Conservation (phyloP, 75 land plant species). For the Picea sitchensis region DNA sequence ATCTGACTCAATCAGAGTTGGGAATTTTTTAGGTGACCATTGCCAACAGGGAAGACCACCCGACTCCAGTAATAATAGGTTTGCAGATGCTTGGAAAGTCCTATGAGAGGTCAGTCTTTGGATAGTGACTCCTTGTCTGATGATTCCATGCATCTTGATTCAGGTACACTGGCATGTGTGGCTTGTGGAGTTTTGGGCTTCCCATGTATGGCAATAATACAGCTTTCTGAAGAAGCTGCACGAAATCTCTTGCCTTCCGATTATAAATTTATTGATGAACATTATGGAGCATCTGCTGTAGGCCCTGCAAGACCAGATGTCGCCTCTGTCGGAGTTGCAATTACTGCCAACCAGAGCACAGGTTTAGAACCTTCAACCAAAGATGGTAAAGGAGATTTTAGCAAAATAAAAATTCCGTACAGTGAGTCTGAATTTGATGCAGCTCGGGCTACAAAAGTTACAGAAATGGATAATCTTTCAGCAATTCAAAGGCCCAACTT, state of each 20-base stretch:
- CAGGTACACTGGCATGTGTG: slow-evolving; percentile 80
- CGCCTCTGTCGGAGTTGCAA: neutral
- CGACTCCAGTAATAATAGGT: neutral
- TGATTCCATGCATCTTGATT: slow-evolving; percentile 38
- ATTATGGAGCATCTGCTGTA: neutral
- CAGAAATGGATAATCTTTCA: neutral
- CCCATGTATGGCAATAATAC: slow-evolving; percentile 76
- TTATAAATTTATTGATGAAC: slow-evolving; percentile 12
- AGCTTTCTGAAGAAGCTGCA: slow-evolving; percentile 55
- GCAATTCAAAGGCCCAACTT: neutral
- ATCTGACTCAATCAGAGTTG: neutral
- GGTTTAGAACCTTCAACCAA: neutral
- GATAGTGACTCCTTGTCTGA: slow-evolving; percentile 25
- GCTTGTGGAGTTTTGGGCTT: slow-evolving; percentile 86
- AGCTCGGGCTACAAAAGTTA: neutral
- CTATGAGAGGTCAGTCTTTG: neutral
- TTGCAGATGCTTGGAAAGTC: neutral
- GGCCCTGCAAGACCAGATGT: neutral
- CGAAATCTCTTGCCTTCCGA: slow-evolving; percentile 38
- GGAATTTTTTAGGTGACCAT: neutral
- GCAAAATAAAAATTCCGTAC: neutral
- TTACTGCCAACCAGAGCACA: neutral
- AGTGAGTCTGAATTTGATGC: neutral
- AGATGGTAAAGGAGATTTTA: neutral
- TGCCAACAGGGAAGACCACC: neutral